phyloP scores from a whole-genome alignment of 805 yeast species.

The Barnettozyma salicaria region DNA sequence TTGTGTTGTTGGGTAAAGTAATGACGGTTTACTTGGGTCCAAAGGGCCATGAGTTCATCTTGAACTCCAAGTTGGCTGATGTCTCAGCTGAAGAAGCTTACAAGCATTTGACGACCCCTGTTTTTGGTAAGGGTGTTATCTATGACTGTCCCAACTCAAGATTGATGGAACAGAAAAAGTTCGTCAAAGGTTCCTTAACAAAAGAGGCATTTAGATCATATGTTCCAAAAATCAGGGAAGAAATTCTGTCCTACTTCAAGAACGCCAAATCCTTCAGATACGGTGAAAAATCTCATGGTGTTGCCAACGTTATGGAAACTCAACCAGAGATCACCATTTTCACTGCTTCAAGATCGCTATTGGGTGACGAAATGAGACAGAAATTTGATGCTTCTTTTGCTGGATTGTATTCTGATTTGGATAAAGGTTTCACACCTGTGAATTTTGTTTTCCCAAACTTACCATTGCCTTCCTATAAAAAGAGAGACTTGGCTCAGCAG shows the following conservation, averaged over 20 bases:
- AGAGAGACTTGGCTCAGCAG: constrained; percentile 83
- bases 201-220: constrained; percentile 76
- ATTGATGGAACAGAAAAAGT: constrained; percentile 97
- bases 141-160: constrained; percentile 93
- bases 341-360: constrained; percentile 87
- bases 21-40: constrained; percentile 98
- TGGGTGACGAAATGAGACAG: constrained; percentile 88
- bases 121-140: constrained; percentile 94
- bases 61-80: constrained; percentile 82
- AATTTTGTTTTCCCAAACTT: constrained; percentile 93
- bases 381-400: constrained; percentile 82
- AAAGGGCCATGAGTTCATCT: constrained; percentile 93
- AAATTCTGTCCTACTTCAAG: constrained; percentile 60
- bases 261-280: constrained; percentile 43
- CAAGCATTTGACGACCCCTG: constrained; percentile 97
- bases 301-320: constrained; percentile 63
- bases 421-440: constrained; percentile 93
- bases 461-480: constrained; percentile 80
- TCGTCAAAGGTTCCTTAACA: constrained; percentile 85
- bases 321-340: constrained; percentile 95
- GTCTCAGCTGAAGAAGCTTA: constrained; percentile 97
- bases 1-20: constrained; percentile 78
- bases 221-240: constrained; percentile 84
- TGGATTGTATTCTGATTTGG: constrained; percentile 79
- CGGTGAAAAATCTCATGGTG: constrained; percentile 38